Base-by-base conservation (phyloP, 371 early-diverging fungal species). In the Mycotypha africana region DNA sequence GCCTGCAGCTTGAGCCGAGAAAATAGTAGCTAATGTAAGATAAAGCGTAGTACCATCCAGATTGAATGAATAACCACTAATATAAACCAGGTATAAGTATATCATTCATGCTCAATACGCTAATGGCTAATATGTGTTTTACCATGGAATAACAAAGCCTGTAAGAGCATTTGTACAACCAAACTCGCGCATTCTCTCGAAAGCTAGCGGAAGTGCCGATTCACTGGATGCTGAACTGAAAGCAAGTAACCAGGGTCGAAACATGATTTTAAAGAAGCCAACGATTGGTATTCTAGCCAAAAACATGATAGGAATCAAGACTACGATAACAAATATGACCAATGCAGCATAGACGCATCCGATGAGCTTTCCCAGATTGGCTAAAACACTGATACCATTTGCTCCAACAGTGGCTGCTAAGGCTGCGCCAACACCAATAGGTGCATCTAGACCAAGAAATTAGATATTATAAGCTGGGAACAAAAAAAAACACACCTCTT, bases 191-290 rank as follows among this genome's bases (percentile, higher is more conserved):
- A 91, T 79, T 44, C 69, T 71, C 57, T 86, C 82, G 71, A 91
- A 79, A 16, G 87, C 91, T 36, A 74, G 69, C 12, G 86, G 86
- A 10, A 91, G 64, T 5, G 88, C 88, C 16, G 89, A 84, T 60
- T 91, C 91, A 41, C 86, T 86, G 9, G 87, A 86, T 14, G 91
- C 87, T n/a, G 89, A 86, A 46, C 86, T 80, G 55, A 88, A 91
- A n/a, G 89, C 89, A 56, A 91, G 78, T 32, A 88, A 41, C 62
- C 83, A 76, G 19, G 91, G 89, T 42, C 81, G 74, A 12, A 60
- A 62, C 22, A 85, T 70, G 11, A 78, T 68, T 15, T 58, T 56
- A 45, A 67, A 44, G 60, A 85, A 86, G 4, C 74, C 74, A 22
- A 65, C 28, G 17, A 86, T 48, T 2, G 84, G 81, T 17, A 89